phyloP scores from a whole-genome alignment of 352 stramenopile species.

The Pythium folliculosum region DNA sequence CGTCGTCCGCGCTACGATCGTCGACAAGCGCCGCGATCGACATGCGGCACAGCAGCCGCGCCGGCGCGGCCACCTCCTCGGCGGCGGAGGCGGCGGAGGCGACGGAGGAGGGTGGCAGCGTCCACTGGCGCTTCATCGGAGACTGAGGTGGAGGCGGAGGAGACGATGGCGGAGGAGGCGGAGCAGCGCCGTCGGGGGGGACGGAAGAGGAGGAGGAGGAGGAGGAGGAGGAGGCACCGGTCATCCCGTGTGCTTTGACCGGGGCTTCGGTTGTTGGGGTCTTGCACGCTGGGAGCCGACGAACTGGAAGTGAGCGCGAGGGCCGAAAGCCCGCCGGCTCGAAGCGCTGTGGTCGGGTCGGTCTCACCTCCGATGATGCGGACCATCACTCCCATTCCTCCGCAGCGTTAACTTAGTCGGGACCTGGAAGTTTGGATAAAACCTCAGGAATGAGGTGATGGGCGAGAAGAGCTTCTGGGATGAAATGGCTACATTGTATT shows the following conservation, averaged over 20 bases:
- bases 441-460: too few relatives aligned
- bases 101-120: neutral
- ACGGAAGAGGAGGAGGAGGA: too few relatives aligned
- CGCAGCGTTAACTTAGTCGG: slow-evolving; percentile 4
- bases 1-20: neutral
- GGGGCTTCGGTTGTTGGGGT: neutral
- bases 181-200: neutral
- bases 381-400: slow-evolving; percentile 27
- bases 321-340: neutral
- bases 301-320: slow-evolving; percentile 18
- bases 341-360: too few relatives aligned
- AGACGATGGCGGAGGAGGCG: neutral
- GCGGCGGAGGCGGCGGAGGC: neutral
- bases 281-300: slow-evolving; percentile 7
- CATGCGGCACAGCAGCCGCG: slow-evolving; percentile 16
- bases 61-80: slow-evolving; percentile 11
- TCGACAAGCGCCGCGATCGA: slow-evolving; percentile 15
- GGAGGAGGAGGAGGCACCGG: too few relatives aligned
- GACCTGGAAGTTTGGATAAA: too few relatives aligned
- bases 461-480: too few relatives aligned
- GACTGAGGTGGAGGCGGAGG: slow-evolving; percentile 1
- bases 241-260: neutral
- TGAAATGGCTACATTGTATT: too few relatives aligned
- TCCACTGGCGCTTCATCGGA: neutral
- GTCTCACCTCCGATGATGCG: neutral